Base-by-base conservation (phyloP, 768 basidiomycete genomes). In the Ramaria rubella region DNA sequence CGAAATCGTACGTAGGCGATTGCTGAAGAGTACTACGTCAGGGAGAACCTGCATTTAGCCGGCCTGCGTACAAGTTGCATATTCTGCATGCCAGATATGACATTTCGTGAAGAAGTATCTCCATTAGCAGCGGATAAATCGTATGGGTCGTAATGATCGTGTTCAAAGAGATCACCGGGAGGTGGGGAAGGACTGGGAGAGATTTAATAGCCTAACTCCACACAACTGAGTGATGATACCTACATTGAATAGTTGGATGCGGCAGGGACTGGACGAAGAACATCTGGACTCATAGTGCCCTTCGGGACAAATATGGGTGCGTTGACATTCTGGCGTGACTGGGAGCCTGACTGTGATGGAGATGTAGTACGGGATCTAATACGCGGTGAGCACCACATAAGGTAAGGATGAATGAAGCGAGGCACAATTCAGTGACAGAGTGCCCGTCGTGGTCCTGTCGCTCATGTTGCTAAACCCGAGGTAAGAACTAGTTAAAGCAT, bases 221-320 rank as follows among this genome's bases (percentile, higher is more conserved):
- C 45, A 57, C 60, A 36, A 67, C 55, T 62, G 67, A 55, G 29
- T 68, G 60, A 52, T 69, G 67, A 33, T 73, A 68, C 24, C 69
- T 63, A 8, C 67, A 57, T 26, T 69, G 61, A 57, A 21, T n/a
- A 30, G 27, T 12, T 29, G 24, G 53, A 24, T 38, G 27, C 53
- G 19, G 26, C 17, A 33, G 42, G 33, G n/a, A 30, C 31, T 31
- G 29, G 45, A 42, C 52, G 27, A 23, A 5, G 19, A 11, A 31
- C 7, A 24, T 45, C 24, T 45, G 33, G 27, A 38, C 27, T 56
- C 11, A 53, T 40, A 34, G 58, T 48, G 9, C 60, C 72, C 67
- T 87, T 90, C 19, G 90, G 90, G 21, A 93, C 81, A 59, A 93
- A 93, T 42, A 92, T 82, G 33, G 90, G 88, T 1, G 90, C 90